These are phyloP conservation scores for Luvunga scandens DNA, from an alignment of 345 rosid species.

Conservation along the genomic window DNA sequence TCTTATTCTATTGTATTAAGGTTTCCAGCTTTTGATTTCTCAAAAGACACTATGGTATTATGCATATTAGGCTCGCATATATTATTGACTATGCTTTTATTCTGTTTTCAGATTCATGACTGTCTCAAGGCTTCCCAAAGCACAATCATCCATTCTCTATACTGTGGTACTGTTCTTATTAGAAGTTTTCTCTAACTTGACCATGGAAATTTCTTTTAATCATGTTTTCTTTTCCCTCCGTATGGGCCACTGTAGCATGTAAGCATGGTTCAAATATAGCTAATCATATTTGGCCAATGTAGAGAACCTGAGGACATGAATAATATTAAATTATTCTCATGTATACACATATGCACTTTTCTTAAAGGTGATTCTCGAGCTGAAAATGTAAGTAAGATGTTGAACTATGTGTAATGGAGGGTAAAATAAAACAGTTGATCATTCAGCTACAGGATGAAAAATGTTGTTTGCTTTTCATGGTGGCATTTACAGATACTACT, in stretches of 20 bases:
- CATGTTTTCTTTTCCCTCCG: neutral
- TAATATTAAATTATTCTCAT: neutral
- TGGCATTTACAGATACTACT: neutral
- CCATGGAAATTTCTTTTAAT: neutral
- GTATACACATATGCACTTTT: neutral
- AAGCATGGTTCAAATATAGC: neutral
- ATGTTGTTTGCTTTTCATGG: neutral
- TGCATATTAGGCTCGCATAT: too few relatives aligned
- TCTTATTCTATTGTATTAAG: neutral
- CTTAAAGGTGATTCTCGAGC: neutral
- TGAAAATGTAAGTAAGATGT: neutral
- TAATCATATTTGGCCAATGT: neutral
- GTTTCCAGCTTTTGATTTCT: neutral
- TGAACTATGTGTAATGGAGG: neutral
- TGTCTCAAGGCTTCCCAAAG: constrained; percentile 18
- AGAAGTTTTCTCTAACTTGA: neutral
- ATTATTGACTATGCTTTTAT: neutral
- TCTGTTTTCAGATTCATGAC: constrained; percentile 23
- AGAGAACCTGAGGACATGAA: neutral
- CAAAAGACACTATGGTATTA: neutral
- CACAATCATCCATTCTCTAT: constrained; percentile 19
- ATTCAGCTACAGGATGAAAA: neutral
- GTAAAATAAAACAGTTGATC: neutral
- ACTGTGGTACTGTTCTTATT: constrained; percentile 11
- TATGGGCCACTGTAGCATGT: neutral